Evolutionary conservation across 208 protist species (phyloP).

Genomic region (Trypanosomatidae sp.): DNA sequence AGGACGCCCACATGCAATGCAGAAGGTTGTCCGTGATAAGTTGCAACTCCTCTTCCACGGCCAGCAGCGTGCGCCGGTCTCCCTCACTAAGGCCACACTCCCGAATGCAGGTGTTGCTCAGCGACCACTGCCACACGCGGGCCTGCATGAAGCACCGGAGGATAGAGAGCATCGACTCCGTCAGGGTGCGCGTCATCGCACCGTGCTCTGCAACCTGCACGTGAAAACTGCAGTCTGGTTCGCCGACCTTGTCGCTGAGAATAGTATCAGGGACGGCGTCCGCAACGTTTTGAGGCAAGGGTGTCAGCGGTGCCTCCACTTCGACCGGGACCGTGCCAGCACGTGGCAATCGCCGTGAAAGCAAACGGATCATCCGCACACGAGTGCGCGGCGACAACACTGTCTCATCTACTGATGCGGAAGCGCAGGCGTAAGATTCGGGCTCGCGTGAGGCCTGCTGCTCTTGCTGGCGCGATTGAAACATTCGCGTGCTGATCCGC

Average conservation of each 20-base stretch:
- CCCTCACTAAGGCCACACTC: conserved; percentile 29
- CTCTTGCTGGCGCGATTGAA: conserved; percentile 4
- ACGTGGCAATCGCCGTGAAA: background rate
- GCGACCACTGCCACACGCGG: conserved; percentile 43
- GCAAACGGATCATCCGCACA: background rate
- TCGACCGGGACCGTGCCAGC: background rate
- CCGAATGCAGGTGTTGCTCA: conserved; percentile 41
- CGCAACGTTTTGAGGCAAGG: conserved; percentile 57
- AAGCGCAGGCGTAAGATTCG: background rate
- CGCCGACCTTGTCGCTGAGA: conserved; percentile 8
- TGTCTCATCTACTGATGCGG: background rate
- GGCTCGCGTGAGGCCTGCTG: background rate
- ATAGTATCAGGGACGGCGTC: conserved; percentile 8
- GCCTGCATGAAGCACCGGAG: conserved; percentile 30
- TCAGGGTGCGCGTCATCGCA: conserved; percentile 11
- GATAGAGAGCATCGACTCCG: conserved; percentile 14
- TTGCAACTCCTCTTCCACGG: conserved; percentile 31
- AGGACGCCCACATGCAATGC: conserved; percentile 1
- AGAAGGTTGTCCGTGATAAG: conserved; percentile 23
- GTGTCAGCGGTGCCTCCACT: conserved; percentile 34
- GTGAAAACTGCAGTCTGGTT: conserved; percentile 26
- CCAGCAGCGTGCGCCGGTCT: conserved; percentile 21
- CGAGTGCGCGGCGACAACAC: background rate
- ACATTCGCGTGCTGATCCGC: conserved; percentile 18
- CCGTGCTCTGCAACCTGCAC: conserved; percentile 37